Percentiles rank a stretch among this genome's conserved stretches.
These are phyloP conservation scores for Monosporascus sp. DNA, from an alignment of 2,329 filamentous ascomycete genomes.

Conservation along the genomic window DNA sequence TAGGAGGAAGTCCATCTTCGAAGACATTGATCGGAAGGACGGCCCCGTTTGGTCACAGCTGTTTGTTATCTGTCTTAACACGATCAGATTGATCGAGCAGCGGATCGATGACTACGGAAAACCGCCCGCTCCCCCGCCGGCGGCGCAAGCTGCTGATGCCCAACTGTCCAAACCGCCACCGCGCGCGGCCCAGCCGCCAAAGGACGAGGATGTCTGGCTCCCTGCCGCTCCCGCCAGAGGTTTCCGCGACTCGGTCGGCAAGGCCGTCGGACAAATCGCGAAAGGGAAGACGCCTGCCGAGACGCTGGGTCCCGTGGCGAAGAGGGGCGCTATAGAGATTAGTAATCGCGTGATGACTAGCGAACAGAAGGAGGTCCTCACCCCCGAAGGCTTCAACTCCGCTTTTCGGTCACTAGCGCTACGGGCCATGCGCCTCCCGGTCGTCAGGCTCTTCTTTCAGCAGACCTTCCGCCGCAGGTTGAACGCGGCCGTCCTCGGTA, in stretches of 20 bases:
- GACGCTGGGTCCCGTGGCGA: constrained; percentile 44
- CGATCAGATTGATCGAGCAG: constrained; percentile 60
- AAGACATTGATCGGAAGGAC: constrained; percentile 77
- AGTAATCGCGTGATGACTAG: constrained; percentile 43
- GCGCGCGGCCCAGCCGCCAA: constrained; percentile 34
- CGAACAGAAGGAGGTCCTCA: constrained; percentile 50
- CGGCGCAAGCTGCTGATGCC: constrained; percentile 14
- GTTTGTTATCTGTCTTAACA: constrained; percentile 60
- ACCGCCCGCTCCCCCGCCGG: constrained; percentile 30
- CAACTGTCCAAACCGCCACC: constrained; percentile 22
- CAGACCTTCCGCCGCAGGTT: constrained; percentile 62
- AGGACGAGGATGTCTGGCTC: constrained; percentile 40
- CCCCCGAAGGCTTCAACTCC: constrained; percentile 41
- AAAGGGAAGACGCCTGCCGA: constrained; percentile 42
- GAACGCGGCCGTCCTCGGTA: constrained; percentile 63
- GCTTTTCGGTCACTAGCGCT: constrained; percentile 44
- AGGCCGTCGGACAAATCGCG: constrained; percentile 37
- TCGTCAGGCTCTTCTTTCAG: constrained; percentile 63
- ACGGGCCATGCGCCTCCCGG: constrained; percentile 39
- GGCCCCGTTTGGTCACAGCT: constrained; percentile 80
- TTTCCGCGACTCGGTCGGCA: constrained; percentile 40
- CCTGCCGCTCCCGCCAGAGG: constrained; percentile 30
- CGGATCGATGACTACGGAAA: constrained; percentile 61
- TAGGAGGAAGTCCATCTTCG: constrained; percentile 77
- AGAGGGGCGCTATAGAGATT: constrained; percentile 42